Conservation (phyloP, 352 stramenopile species). For the Thalassiosira mediterranea region DNA sequence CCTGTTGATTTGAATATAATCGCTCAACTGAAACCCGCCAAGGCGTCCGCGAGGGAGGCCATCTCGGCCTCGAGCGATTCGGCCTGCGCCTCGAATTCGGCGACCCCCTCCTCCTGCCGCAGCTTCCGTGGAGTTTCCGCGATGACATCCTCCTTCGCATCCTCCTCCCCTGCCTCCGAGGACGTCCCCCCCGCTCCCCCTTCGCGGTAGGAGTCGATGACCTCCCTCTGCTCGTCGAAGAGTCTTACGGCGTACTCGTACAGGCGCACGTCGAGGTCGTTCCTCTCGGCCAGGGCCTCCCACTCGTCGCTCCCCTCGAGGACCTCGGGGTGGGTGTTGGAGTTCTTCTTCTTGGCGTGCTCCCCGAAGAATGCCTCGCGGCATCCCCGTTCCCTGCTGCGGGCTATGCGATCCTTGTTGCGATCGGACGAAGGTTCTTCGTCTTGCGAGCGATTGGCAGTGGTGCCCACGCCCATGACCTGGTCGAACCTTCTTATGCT, state of each 20-base stretch:
- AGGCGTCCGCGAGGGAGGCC: no score
- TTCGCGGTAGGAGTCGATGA: conserved; percentile 18
- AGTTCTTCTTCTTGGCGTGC: conserved; percentile 19
- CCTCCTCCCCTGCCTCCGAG: no score
- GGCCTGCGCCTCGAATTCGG: no score
- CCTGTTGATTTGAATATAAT: no score
- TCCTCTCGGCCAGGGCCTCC: conserved; percentile 9
- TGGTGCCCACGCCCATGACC: conserved; percentile 41
- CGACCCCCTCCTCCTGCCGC: no score
- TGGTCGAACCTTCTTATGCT: conserved; percentile 57
- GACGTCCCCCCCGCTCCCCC: no score
- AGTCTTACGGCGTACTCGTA: conserved; percentile 31
- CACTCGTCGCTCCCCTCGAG: conserved; percentile 6
- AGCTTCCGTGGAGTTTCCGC: no score
- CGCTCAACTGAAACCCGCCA: no score
- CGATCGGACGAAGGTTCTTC: no score
- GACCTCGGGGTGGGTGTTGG: conserved; percentile 30
- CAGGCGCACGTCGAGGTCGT: conserved; percentile 26
- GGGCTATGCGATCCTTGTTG: neutral
- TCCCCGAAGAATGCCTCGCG: conserved; percentile 23
- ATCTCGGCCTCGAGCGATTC: no score
- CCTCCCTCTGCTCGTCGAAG: conserved; percentile 30
- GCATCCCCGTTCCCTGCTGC: conserved; percentile 14
- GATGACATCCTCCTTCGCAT: no score
- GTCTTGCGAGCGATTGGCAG: no score